Evolutionary conservation across 331 rosid genomes (phyloP).

Genomic region (Quercus tomentella): DNA sequence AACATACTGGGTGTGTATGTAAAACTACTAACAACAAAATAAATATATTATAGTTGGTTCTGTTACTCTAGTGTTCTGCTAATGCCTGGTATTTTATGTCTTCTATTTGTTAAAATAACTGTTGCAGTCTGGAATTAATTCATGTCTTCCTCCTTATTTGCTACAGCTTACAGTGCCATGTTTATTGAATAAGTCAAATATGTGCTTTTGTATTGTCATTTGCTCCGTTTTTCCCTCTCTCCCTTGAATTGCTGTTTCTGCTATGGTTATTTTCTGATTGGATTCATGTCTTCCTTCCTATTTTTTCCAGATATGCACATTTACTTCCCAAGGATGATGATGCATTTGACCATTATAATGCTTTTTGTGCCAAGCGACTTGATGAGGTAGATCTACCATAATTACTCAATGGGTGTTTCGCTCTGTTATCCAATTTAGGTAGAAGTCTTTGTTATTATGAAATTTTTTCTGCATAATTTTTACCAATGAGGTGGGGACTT

Average conservation of each 20-base stretch:
- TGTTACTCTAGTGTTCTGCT: not conserved
- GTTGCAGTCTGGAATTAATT: not conserved
- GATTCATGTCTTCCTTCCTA: not conserved
- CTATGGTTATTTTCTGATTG: not conserved
- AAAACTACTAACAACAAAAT: too few relatives aligned
- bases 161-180: not conserved
- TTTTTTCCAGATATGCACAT: slow-evolving; percentile 67
- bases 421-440: not conserved
- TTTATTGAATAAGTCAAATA: not conserved
- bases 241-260: not conserved
- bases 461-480: not conserved
- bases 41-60: not conserved
- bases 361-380: slow-evolving; percentile 77
- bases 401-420: not conserved
- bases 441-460: not conserved
- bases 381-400: slow-evolving; percentile 69
- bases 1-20: too few relatives aligned
- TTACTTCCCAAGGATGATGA: slow-evolving; percentile 86
- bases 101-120: not conserved
- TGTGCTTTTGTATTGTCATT: not conserved
- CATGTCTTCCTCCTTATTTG: not conserved
- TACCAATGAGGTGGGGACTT: not conserved
- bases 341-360: slow-evolving; percentile 81
- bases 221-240: not conserved
- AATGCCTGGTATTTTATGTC: not conserved